Conservation (phyloP, 306 rosid genomes). For the Corylus heterophylla region DNA sequence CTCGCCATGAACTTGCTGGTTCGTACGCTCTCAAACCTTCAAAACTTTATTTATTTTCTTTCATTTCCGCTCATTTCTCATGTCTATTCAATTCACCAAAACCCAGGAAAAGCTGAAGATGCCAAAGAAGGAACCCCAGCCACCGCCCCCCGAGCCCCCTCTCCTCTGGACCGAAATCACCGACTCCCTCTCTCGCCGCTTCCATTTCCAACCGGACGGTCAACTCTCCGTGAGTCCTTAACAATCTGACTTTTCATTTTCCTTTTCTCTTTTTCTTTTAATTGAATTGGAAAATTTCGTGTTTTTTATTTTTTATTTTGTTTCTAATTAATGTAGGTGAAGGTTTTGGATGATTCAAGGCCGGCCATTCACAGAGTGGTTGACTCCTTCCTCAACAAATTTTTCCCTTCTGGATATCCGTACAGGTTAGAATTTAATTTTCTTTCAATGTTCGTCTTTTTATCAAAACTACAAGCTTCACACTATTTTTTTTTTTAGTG, state of each 20-base stretch:
- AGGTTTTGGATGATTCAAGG: slow-evolving; percentile 68
- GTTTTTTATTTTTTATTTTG: neutral
- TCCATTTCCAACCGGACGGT: slow-evolving; percentile 54
- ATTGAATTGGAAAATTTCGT: neutral
- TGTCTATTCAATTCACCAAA: neutral
- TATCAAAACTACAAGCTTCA: neutral
- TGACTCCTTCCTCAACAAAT: slow-evolving; percentile 65
- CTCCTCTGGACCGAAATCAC: slow-evolving; percentile 70
- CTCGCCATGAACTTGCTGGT: neutral
- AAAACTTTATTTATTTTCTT: neutral
- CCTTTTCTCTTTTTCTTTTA: neutral
- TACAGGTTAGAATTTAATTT: slow-evolving; percentile 51
- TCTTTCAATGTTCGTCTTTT: neutral
- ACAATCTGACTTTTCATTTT: neutral
- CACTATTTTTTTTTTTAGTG: slow-evolving; percentile 46
- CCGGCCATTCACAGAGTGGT: slow-evolving; percentile 54
- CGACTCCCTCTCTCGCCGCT: slow-evolving; percentile 57
- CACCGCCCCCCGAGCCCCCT: slow-evolving; percentile 39
- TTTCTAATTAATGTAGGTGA: slow-evolving; percentile 36
- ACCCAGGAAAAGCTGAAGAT: slow-evolving; percentile 50
- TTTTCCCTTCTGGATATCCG: slow-evolving; percentile 94
- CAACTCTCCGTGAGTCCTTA: slow-evolving; percentile 58
- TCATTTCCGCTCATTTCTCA: neutral
- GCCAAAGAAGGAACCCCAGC: slow-evolving; percentile 44
- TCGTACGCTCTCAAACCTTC: neutral